Evolutionary conservation across 2,329 filamentous ascomycete genomes (phyloP), one percentile per base, ranked within the genome.

Genomic region (Beauveria australis): DNA sequence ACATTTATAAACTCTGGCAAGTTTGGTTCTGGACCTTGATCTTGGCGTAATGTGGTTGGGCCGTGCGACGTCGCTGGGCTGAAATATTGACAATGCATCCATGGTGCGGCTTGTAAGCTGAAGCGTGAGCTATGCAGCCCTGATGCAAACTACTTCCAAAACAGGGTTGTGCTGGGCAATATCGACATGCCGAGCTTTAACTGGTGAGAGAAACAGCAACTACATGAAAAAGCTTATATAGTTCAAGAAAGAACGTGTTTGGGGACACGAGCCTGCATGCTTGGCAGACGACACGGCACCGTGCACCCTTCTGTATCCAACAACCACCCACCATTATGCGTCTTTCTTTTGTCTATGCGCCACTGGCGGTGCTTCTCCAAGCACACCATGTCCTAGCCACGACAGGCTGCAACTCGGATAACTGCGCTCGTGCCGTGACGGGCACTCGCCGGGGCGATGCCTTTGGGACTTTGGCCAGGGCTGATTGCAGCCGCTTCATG

Each of bases 351-450:
- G 44, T 41, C 6, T 44, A 5, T 19, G 55, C 43, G 33, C 47
- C 54, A 22, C 33, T 58, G 54, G 54, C 46, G 18, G 44, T 58
- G 9, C 55, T 58, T 18, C 10, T 48, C 33, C 16, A 22, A 2
- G 33, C 26, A 5, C 41, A 12, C 28, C 7, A 24, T 12, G 24
- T 37, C n/a, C 10, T 24, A 1, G 55, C 56, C n/a, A 44, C 24
- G 6, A 26, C 12, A 28, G 33, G 5, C n/a, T 59, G 57, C 40
- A 53, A 53, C 19, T 1, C 48, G 1, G 57, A 61, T 51, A 61
- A 61, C 16, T 61, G 60, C 48, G 60, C 60, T n/a, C 53, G 53
- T 16, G 60, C 60, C 16, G 60, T 61, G 14, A 61, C 60, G n/a
- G 60, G 60, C 7, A 61, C 60, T 19, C 60, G 60, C 18, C 53